Base-by-base conservation (phyloP, 1,139 yeast genomes). In the Taphrina flavorubra region DNA sequence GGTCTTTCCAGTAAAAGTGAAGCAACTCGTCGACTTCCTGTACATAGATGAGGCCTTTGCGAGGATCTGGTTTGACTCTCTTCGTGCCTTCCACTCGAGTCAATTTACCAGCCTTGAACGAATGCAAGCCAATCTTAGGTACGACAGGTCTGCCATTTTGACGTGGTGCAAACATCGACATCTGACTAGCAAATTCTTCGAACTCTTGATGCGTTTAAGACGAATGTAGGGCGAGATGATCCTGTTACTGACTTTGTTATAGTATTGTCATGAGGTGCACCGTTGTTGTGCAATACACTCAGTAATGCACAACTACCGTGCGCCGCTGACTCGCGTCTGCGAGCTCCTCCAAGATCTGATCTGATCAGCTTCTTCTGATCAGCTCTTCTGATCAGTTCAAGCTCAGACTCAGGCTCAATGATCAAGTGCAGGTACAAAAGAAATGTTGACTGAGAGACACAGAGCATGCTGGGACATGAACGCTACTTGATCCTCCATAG, bases 71-170 rank as follows among this genome's bases (percentile, higher is more conserved):
- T 60, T 47, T 68, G 68, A 56, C 71, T 20, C 56, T 46, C 10
- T 62, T 63, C n/a, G 72, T 58, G 40, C 62, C 65, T 16, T 78
- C 81, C 49, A 79, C 81, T 40, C 72, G 69, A 36, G 53, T 56
- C 40, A 71, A 46, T 39, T 59, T 66, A 37, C 72, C 72, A 16
- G 72, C 72, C 55, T 70, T 70, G 68, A 70, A 69, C 13, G 62
- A 58, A 31, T 58, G 62, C 18, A 58, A 25, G 2, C 62, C 62
- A n/a, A 58, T 53, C 31, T 44, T 58, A 11, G 62, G 53, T 14
- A 18, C 37, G 18, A 25, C 37, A 7, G 49, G 36, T 14, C 49
- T 11, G n/a, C 60, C 60, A 13, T 25, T 25, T 20, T 42, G 51
- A 13, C 8, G 40, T 5, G 62, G 53, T 14, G 62, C 62, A 44